Evolutionary conservation across 441 rosid genomes (phyloP), one percentile per base, ranked within the genome.

Genomic region (Gossypium trilobum): DNA sequence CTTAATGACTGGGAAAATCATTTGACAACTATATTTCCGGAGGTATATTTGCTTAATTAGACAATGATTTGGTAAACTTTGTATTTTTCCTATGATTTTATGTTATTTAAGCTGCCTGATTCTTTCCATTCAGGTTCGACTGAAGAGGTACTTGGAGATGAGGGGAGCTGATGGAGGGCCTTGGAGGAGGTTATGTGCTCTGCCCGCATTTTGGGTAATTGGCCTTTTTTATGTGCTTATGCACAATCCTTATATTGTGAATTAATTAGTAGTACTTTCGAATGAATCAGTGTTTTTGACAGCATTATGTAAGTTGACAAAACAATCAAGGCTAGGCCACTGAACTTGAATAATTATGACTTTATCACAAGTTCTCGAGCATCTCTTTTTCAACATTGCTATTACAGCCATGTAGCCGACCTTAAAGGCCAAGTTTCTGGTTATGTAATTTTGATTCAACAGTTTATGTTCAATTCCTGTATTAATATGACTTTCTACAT

Each of bases 131-230:
- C 85, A 92, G 98, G 99, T 92, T 70, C 87, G 99, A 74, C 79
- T 95, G 77, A 95, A 95, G 89, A 87, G 99, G 67, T 95, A 92
- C 84, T 82, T 95, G 85, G 99, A 95, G 84, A 95, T 95, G 99
- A 92, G 98, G 81, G 99, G 99, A 67, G 97, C 98, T 82, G 99
- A 92, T 86, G 98, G 99, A 80, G 98, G 99, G 75, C 98, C 99
- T 54, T 92, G 96, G 99, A 92, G 99, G 86, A 89, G 98, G 78
- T 57, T 92, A 68, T 95, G 98, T 79, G 99, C 98, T 31, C 79
- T 95, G 79, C 98, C 98, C 42, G 99, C 99, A 70, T 89, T 95
- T 81, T 92, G 99, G 99, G 99, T 95, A 86, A 68, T 72, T 72
- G 13, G 68, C 74, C 42, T 27, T 48, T 70, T 61, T 62, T 22